Percentiles rank a stretch among this genome's conserved stretches.
These are phyloP conservation scores for Pichia manshurica DNA, from an alignment of 805 yeast species.

Conservation along the genomic window DNA sequence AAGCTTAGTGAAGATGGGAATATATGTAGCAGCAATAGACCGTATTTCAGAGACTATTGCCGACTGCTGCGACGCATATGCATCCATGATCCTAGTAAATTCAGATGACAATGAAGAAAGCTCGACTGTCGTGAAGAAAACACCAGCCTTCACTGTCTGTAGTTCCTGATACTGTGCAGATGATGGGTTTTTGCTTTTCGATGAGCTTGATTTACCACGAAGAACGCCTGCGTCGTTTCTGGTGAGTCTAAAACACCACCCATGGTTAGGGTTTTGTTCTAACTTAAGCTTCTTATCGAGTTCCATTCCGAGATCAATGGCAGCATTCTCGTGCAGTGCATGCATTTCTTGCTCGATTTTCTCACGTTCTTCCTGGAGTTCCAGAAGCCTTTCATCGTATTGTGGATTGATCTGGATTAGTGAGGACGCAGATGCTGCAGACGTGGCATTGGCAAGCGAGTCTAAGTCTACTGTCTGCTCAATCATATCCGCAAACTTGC, in stretches of 20 bases:
- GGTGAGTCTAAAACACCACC: constrained; percentile 93
- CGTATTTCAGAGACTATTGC: constrained; percentile 80
- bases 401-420: constrained; percentile 77
- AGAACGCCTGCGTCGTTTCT: constrained; percentile 81
- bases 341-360: constrained; percentile 49
- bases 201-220: constrained; percentile 37
- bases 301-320: constrained; percentile 74
- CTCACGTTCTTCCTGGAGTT: constrained; percentile 54
- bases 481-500: constrained; percentile 74
- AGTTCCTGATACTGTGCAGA: constrained; percentile 63
- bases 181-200: constrained; percentile 6
- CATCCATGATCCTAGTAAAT: constrained; percentile 51
- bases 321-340: constrained; percentile 55
- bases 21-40: constrained; percentile 71
- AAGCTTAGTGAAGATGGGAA: constrained; percentile 68
- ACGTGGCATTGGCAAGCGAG: constrained; percentile 73
- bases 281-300: constrained; percentile 82
- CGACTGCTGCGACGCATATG: constrained; percentile 70
- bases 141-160: constrained; percentile 93
- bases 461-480: constrained; percentile 88
- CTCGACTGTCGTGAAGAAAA: constrained; percentile 73
- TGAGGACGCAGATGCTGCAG: constrained; percentile 24
- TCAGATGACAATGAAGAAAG: constrained; percentile 56
- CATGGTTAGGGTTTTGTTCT: constrained; percentile 82
- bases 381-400: constrained; percentile 71